These are phyloP conservation scores for Phytophthora citricola DNA, from an alignment of 352 stramenopile genomes.

Conservation along the genomic window DNA sequence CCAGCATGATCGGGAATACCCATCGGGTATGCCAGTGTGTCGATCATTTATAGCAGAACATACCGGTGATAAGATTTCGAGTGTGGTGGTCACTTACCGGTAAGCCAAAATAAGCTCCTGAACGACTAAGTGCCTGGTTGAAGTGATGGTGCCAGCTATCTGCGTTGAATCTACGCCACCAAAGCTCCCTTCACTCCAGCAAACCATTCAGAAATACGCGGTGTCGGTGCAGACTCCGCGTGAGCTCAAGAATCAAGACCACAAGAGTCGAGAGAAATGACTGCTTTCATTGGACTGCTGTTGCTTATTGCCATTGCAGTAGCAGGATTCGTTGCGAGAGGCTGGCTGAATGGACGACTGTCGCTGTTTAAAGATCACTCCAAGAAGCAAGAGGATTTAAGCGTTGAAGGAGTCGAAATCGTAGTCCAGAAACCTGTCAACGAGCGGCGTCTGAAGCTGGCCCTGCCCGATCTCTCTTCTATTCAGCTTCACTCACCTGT, in stretches of 20 bases:
- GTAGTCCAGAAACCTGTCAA: slow-evolving; percentile 43
- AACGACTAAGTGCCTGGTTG: slow-evolving; percentile 14
- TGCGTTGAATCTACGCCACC: neutral
- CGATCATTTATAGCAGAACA: slow-evolving; percentile 28
- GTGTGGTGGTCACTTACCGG: slow-evolving; percentile 19
- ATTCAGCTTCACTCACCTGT: slow-evolving; percentile 34
- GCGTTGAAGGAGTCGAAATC: slow-evolving; percentile 45
- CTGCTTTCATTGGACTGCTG: slow-evolving; percentile 24
- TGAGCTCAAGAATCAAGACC: slow-evolving; percentile 2
- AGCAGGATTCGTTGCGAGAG: slow-evolving; percentile 30
- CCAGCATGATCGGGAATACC: neutral
- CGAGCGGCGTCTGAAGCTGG: slow-evolving; percentile 35
- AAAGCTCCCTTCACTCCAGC: neutral
- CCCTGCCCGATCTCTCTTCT: slow-evolving; percentile 30
- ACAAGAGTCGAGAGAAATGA: slow-evolving; percentile 16
- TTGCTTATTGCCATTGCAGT: slow-evolving; percentile 38
- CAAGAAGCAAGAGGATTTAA: slow-evolving; percentile 44
- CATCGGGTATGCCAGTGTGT: neutral
- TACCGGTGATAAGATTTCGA: slow-evolving; percentile 34
- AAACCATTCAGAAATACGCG: slow-evolving; percentile 26
- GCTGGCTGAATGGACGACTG: slow-evolving; percentile 33
- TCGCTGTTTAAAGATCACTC: slow-evolving; percentile 28
- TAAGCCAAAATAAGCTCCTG: slow-evolving; percentile 23
- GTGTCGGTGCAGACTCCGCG: slow-evolving; percentile 1
- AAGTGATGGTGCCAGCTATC: neutral